Base-by-base conservation (phyloP, 352 stramenopile genomes). In the Globisporangium spinosum region DNA sequence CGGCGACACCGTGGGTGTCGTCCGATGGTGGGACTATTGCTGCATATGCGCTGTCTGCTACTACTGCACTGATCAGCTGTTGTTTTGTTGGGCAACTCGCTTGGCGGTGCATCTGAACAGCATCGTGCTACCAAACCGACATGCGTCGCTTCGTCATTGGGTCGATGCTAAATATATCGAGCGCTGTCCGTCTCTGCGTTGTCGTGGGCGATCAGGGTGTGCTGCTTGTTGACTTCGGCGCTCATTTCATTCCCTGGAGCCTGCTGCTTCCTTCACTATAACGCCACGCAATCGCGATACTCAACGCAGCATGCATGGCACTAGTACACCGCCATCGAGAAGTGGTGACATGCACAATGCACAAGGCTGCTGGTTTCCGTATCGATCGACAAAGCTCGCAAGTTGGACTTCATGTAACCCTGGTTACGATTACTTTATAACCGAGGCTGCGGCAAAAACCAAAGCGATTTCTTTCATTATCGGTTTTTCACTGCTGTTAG, bases 1-100 rank as follows among this genome's bases (percentile, higher is more conserved):
- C 12, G 72, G 79, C n/a, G 79, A 82, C 20, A 65, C 45, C 5
- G 68, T 8, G 13, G 73, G 47, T 20, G 70, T 43, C 25, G 63
- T 47, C 6, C 65, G 49, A 15, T 60, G 49, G 15, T 60, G 47
- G 23, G 63, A 23, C 8, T 69, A 63, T 35, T 65, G 57, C 51
- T 77, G 66, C 45, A 78, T 58, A 32, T 51, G 29, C 56, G 25
- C 55, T 59, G 13, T 12, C 32, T 29, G 49, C 12, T 17, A 29
- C 15, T 35, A 7, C 29, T 32, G 29, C 7, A 32, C 29, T 32
- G 29, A 7, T 32, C 29, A 32, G 29, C 5, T 27, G 0, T 6
- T 8, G 38, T 10, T 66, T 20, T 47, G 27, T 40, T 51, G 34
- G 40, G 5, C 4, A 22, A 22, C n/a, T 4, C 1, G 12, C 2